phyloP scores from a whole-genome alignment of 345 rosid species.

The Hibiscus tridactylites region DNA sequence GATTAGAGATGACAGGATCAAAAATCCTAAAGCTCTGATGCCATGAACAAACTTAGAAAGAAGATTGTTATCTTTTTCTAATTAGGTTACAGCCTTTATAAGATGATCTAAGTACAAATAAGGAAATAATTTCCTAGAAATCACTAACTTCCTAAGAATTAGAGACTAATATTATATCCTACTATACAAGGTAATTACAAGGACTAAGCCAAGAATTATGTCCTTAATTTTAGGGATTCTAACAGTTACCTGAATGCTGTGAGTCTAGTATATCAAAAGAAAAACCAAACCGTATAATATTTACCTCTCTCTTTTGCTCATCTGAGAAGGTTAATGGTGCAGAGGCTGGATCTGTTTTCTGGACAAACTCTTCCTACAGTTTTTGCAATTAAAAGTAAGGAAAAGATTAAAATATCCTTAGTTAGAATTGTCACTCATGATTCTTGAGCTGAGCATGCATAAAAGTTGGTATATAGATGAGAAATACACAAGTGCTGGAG shows the following conservation, averaged over 20 bases:
- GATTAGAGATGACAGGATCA: too few species aligned
- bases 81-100: too few species aligned
- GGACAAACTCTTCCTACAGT: constrained; percentile 74
- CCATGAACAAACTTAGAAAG: too few species aligned
- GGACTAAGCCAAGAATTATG: too few species aligned
- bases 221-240: too few species aligned
- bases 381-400: not conserved
- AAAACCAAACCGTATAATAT: not conserved
- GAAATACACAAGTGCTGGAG: not conserved
- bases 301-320: constrained; percentile 82
- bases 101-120: too few species aligned
- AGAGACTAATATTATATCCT: too few species aligned
- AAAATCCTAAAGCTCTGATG: too few species aligned
- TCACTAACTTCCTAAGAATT: too few species aligned
- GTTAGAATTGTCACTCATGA: not conserved
- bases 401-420: not conserved
- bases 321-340: constrained; percentile 67
- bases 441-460: not conserved
- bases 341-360: constrained; percentile 58
- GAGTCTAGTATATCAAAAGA: not conserved
- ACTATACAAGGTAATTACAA: too few species aligned
- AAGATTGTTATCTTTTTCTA: too few species aligned
- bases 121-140: too few species aligned
- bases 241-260: not conserved
- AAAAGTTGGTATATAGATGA: not conserved